Evolutionary conservation across 495 filamentous ascomycete genomes (phyloP), one percentile per base, ranked within the genome.

Genomic region (Clohesyomyces aquaticus): DNA sequence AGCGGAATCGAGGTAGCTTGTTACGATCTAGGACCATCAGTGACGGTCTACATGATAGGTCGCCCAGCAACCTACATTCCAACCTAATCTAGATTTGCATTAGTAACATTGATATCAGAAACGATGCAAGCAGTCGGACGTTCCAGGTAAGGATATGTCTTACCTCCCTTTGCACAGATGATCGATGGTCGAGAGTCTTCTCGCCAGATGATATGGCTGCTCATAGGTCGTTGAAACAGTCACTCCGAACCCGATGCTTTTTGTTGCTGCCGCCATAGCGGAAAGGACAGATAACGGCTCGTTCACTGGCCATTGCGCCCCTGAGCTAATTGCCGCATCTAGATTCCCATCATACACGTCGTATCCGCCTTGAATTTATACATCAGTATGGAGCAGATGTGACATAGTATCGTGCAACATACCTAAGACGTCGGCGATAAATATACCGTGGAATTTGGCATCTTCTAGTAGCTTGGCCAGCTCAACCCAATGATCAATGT

Each of bases 201-300:
- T 75, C 0, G 87, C 87, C 16, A 90, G 78, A 67, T 87, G 85
- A 71, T 87, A 90, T 0, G 87, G 87, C 64, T 85, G 83, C 70
- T 89, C 87, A 63, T 88, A 89, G 18, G 85, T 88, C 4, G 81
- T 88, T 38, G 80, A 79, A 19, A 82, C 75, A 32, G 93, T 91
- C 21, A 93, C 81, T 42, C 90, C 81, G 35, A 87, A 67, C 10
- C 88, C 89, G 12, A 95, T 78, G n/a, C 80, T 78, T 46, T 91
- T 60, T 27, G 88, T 91, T 22, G 79, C 79, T 0, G 80, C 72
- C 41, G 81, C 76, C 16, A 81, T 75, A 4, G 70, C 70, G 14
- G 67, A 63, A 21, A 72, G 53, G 8, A 66, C 46, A 10, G 66
- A 55, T 71, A 74, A 16, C 76, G 69, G 22, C 74, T 71, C 66